phyloP scores from a whole-genome alignment of 2,329 filamentous ascomycete species.

The Talaromyces sp. region DNA sequence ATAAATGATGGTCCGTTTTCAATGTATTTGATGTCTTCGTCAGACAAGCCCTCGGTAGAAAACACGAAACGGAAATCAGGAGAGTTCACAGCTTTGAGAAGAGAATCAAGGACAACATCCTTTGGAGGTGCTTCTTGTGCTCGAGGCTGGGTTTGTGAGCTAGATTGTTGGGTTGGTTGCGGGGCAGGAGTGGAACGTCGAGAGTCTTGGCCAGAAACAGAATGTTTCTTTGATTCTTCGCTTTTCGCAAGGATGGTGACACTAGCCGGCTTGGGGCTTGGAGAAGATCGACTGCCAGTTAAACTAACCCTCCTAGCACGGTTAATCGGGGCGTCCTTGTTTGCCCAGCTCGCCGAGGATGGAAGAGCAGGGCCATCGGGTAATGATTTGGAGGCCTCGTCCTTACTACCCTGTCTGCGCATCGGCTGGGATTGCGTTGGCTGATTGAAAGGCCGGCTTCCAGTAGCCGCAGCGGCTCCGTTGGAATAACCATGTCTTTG shows the following conservation, averaged over 20 bases:
- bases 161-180: conserved; percentile 16
- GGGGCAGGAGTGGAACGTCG: conserved; percentile 21
- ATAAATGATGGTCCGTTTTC: conserved; percentile 70
- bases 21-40: conserved; percentile 48
- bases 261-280: conserved; percentile 65
- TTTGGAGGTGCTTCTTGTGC: conserved; percentile 16
- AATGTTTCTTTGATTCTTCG: conserved; percentile 32
- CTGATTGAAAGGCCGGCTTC: conserved; percentile 45
- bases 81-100: conserved; percentile 44
- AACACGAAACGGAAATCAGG: conserved; percentile 52
- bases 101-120: conserved; percentile 30
- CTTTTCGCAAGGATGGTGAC: conserved; percentile 35
- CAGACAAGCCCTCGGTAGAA: conserved; percentile 39
- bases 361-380: conserved; percentile 88
- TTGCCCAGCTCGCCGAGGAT: conserved; percentile 89
- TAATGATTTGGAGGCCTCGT: conserved; percentile 56
- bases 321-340: conserved; percentile 59
- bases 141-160: conserved; percentile 16
- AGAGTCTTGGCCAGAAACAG: conserved; percentile 18
- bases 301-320: conserved; percentile 65
- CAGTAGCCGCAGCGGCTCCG: conserved; percentile 28
- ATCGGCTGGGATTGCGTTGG: conserved; percentile 53
- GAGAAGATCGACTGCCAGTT: conserved; percentile 72
- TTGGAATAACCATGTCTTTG: conserved; percentile 61
- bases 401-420: conserved; percentile 66